Base-by-base conservation (phyloP, 805 yeast species). In the Tetrapisispora namnaoensis region DNA sequence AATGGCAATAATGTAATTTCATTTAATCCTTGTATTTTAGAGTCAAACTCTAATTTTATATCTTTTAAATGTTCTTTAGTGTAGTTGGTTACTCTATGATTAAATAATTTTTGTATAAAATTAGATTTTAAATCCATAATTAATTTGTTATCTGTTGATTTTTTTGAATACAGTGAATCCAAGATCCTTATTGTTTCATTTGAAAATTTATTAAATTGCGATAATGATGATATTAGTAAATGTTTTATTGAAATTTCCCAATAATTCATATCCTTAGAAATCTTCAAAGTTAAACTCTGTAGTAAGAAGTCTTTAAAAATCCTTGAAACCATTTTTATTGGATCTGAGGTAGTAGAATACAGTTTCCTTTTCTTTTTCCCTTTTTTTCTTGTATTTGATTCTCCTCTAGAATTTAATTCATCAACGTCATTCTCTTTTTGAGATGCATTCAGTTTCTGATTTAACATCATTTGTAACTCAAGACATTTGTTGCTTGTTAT, bases 71-170 rank as follows among this genome's bases (percentile, higher is more conserved):
- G 54, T 21, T 35, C 32, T 35, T 54, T 54, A 7, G 67, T 55
- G 48, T 62, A 54, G 2, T 52, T 42, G 9, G 58, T 50, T 13
- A 57, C 55, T 42, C 61, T 63, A 22, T 53, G 49, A 16, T 54
- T 53, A 27, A 62, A 63, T 32, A 55, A 53, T 46, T 53, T 55
- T 45, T 63, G 66, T 10, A 63, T 58, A 43, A 55, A 59, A 18
- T 51, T 42, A 22, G 52, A 43, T 16, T 48, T 45, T 20, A 37
- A 37, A 37, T 36, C 36, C 3, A 28, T 18, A 5, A n/a, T 17
- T 7, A 36, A 9, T 18, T 49, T 39, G 17, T 30, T 37, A 3
- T 13, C 2, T 37, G 32, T 16, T 32, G 14, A 14, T 17, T 42
- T 10, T 13, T 24, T 49, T 7, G 63, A 55, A 44, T 52, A 60